A percentile compares a stretch with the other conserved stretches of the same genome.
phyloP scores from a whole-genome alignment of 148 eudicot genomes.

The Fallopia convolvulus region DNA sequence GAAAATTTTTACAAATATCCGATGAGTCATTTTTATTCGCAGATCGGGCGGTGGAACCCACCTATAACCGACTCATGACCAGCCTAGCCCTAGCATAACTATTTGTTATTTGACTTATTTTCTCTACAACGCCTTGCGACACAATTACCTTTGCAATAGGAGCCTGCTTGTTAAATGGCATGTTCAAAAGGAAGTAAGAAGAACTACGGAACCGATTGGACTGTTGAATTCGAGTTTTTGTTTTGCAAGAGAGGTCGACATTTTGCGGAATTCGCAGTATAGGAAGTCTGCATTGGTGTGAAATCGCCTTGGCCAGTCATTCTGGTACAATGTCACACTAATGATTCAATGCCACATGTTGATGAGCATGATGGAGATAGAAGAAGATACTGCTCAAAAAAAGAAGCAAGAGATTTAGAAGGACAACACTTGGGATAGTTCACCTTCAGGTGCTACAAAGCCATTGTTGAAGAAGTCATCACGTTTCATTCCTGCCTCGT shows the following conservation, averaged over 20 bases:
- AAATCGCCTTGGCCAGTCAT: constrained; percentile 21
- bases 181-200: constrained; percentile 33
- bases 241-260: constrained; percentile 21
- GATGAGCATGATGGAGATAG: constrained; percentile 44
- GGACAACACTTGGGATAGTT: constrained; percentile 54
- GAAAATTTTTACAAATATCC: no score
- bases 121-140: constrained; percentile 10
- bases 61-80: no score
- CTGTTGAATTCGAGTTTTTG: constrained; percentile 10
- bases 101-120: background rate
- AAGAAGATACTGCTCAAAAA: constrained; percentile 34
- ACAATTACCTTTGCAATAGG: constrained; percentile 24
- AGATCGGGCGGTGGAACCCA: no score
- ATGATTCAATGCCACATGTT: constrained; percentile 50
- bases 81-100: no score
- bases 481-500: constrained; percentile 94
- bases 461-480: constrained; percentile 76
- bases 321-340: constrained; percentile 42
- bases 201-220: constrained; percentile 14
- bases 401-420: constrained; percentile 57
- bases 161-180: constrained; percentile 22
- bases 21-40: no score
- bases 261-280: constrained; percentile 16
- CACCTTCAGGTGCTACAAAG: constrained; percentile 59
- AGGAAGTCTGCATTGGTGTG: constrained; percentile 15